Percentiles rank a stretch among this genome's conserved stretches.
Evolutionary conservation across 176 grass and related monocot genomes (phyloP).

Genomic region (Aegilops longissima): DNA sequence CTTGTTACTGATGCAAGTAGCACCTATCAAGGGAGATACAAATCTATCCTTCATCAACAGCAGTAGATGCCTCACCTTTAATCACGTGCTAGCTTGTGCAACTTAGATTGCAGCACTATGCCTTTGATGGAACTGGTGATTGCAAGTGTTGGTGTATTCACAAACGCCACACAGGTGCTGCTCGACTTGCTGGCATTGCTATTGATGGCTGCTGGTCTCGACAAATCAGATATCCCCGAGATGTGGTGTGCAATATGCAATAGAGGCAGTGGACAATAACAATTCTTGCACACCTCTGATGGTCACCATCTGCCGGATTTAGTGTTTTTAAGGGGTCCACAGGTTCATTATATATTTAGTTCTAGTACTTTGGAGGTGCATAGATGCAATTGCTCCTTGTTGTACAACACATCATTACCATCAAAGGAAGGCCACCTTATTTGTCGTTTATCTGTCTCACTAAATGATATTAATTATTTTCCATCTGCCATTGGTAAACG

Average conservation of each 20-base stretch:
- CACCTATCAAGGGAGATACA: neutral
- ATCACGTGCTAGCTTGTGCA: neutral
- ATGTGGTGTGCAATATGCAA: neutral
- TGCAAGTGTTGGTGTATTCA: neutral
- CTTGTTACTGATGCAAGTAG: neutral
- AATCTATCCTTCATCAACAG: neutral
- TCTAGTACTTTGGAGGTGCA: neutral
- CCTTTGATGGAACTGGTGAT: neutral
- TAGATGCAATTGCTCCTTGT: neutral
- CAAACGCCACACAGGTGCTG: neutral
- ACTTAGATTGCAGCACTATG: neutral
- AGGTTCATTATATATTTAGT: neutral
- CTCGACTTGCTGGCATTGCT: neutral
- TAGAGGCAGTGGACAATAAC: neutral
- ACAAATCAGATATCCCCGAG: neutral
- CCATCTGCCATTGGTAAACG: neutral
- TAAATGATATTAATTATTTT: slow-evolving; percentile 9
- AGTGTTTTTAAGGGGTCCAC: neutral
- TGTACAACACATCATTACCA: neutral
- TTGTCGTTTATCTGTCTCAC: neutral
- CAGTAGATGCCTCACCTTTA: neutral
- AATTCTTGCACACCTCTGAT: neutral
- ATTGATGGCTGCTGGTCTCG: neutral
- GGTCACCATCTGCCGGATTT: neutral
- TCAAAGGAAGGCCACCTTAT: neutral